Evolutionary conservation across 306 rosid genomes (phyloP).

Genomic region (Cicer arietinum): DNA sequence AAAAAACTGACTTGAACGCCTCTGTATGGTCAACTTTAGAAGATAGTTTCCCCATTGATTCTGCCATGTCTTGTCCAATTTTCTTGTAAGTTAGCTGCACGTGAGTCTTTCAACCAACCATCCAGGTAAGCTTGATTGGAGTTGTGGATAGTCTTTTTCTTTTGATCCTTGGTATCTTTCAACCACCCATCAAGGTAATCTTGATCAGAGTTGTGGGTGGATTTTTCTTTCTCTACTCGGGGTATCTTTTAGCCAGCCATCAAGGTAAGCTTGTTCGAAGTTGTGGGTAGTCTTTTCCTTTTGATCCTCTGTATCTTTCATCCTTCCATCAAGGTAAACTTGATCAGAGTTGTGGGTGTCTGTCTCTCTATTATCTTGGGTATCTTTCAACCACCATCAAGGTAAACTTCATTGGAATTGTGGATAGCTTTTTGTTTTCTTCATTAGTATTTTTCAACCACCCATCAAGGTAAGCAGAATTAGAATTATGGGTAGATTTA

Average conservation of each 20-base stretch:
- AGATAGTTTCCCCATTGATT: conserved; percentile 2
- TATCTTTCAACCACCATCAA: conserved; percentile 22
- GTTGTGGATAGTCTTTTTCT: background rate
- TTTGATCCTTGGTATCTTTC: background rate
- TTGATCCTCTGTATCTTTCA: background rate
- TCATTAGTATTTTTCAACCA: background rate
- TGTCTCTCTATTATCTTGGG: background rate
- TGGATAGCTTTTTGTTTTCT: background rate
- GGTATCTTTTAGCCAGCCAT: conserved; percentile 1
- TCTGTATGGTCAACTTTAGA: conserved; percentile 46
- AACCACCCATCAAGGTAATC: conserved; percentile 17
- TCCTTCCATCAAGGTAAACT: conserved; percentile 21
- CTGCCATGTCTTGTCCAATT: background rate
- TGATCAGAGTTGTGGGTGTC: background rate
- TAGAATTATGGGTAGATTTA: background rate
- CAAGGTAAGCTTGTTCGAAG: background rate
- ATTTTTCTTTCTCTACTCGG: background rate
- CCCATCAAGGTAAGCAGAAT: conserved; percentile 16
- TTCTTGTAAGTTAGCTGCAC: background rate
- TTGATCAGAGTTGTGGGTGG: background rate
- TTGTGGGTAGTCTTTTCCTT: background rate
- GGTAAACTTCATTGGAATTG: background rate
- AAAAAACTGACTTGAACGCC: conserved; percentile 51
- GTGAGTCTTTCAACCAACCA: conserved; percentile 37
- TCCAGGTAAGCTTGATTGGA: background rate